These are phyloP conservation scores for Protomyces inundatus DNA, from an alignment of 1,139 yeast genomes.

Conservation along the genomic window DNA sequence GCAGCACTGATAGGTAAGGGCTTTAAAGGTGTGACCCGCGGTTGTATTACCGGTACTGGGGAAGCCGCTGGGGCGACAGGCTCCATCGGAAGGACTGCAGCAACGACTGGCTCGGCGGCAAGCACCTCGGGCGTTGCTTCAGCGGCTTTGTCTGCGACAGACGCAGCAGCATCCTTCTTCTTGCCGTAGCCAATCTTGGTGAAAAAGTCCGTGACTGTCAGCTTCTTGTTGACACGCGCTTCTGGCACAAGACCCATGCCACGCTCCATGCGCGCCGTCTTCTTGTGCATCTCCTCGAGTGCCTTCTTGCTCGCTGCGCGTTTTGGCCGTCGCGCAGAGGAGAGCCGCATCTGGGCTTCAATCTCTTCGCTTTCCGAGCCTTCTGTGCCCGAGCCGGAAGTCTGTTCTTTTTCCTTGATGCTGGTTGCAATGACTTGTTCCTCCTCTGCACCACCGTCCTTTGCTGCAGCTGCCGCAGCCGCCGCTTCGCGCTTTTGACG, in stretches of 20 bases:
- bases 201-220: slow-evolving; percentile 35
- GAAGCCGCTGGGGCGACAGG: not conserved
- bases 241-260: slow-evolving; percentile 36
- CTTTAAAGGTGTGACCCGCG: not conserved
- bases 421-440: not conserved
- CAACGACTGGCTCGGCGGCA: not conserved
- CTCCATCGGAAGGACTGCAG: not conserved
- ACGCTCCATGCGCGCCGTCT: slow-evolving; percentile 37
- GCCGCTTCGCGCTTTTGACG: not conserved
- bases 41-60: not conserved
- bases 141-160: not conserved
- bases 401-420: not conserved
- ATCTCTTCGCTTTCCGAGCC: slow-evolving; percentile 19
- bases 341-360: slow-evolving; percentile 17
- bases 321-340: slow-evolving; percentile 22
- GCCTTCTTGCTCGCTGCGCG: slow-evolving; percentile 36
- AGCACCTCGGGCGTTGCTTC: not conserved
- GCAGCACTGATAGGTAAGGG: not conserved
- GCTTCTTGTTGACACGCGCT: slow-evolving; percentile 32
- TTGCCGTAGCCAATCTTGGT: slow-evolving; percentile 21
- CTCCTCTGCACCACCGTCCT: not conserved
- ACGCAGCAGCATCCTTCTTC: not conserved
- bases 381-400: slow-evolving; percentile 1
- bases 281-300: slow-evolving; percentile 36
- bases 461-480: not conserved